Evolutionary conservation across 805 yeast species (phyloP).

Genomic region (Kazachstania kunashirensis): DNA sequence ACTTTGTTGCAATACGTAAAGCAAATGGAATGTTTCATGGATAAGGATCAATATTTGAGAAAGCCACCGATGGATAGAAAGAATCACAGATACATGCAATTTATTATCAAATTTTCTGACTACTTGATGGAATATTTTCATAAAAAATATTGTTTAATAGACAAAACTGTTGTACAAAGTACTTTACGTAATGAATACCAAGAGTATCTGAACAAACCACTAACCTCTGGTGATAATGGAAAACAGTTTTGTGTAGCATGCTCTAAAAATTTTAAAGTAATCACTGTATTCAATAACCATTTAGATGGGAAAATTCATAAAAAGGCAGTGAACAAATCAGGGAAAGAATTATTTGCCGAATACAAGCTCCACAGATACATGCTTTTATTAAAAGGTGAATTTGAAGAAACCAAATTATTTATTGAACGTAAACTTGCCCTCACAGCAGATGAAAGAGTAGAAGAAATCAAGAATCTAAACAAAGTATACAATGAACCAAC

Average conservation of each 20-base stretch:
- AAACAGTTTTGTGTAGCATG: slow-evolving; percentile 53
- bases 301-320: slow-evolving; percentile 65
- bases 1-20: slow-evolving; percentile 45
- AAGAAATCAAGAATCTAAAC: slow-evolving; percentile 40
- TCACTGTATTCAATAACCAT: slow-evolving; percentile 60
- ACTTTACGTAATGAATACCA: slow-evolving; percentile 6
- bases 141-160: slow-evolving; percentile 41
- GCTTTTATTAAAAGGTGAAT: slow-evolving; percentile 31
- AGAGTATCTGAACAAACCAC: slow-evolving; percentile 15
- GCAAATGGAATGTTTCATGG: slow-evolving; percentile 33
- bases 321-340: slow-evolving; percentile 33
- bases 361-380: slow-evolving; percentile 33
- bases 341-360: slow-evolving; percentile 29
- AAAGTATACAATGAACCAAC: slow-evolving; percentile 29
- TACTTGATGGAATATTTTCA: slow-evolving; percentile 44
- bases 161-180: slow-evolving; percentile 25
- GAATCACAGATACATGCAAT: slow-evolving; percentile 33
- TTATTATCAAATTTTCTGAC: slow-evolving; percentile 35
- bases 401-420: slow-evolving; percentile 46
- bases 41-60: slow-evolving; percentile 11
- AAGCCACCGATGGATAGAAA: slow-evolving; percentile 24
- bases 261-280: slow-evolving; percentile 50
- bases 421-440: slow-evolving; percentile 57
- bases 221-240: slow-evolving; percentile 16
- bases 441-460: slow-evolving; percentile 57